These are phyloP conservation scores for Lipomyces japonicus DNA, from an alignment of 805 yeast genomes.

Conservation along the genomic window DNA sequence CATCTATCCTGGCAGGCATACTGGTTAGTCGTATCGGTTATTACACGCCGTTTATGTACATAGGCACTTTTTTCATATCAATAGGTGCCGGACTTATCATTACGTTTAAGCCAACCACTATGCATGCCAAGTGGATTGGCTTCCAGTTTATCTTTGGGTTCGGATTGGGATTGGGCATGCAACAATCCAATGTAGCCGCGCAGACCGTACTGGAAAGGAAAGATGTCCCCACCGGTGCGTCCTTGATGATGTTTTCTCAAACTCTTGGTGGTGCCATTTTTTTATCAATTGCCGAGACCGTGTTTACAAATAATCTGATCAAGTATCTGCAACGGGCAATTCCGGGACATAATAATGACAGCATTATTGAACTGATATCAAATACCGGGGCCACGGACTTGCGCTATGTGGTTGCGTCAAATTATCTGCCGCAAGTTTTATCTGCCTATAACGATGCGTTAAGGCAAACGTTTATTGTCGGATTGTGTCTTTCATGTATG, in stretches of 20 bases:
- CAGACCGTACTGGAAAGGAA: constrained; percentile 10
- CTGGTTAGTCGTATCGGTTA: constrained; percentile 42
- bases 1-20: constrained; percentile 46
- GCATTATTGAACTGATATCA: constrained; percentile 1
- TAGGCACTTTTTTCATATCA: constrained; percentile 40
- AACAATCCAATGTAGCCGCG: constrained; percentile 7
- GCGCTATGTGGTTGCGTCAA: not conserved
- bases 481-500: constrained; percentile 1
- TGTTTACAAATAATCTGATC: constrained; percentile 3
- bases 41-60: constrained; percentile 42
- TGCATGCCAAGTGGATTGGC: constrained; percentile 43
- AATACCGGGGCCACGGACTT: constrained; percentile 10
- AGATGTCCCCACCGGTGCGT: constrained; percentile 14
- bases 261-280: constrained; percentile 12
- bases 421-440: constrained; percentile 1
- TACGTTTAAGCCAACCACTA: constrained; percentile 43
- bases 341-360: constrained; percentile 5
- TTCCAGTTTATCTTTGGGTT: constrained; percentile 48
- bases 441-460: constrained; percentile 6
- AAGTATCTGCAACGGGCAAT: not conserved
- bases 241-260: constrained; percentile 5
- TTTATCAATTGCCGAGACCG: constrained; percentile 9
- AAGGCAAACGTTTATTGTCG: constrained; percentile 1
- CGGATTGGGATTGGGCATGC: constrained; percentile 42
- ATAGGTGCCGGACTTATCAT: constrained; percentile 47